phyloP scores from a whole-genome alignment of 257 asterid genomes.

The Forsythia viridissima region DNA sequence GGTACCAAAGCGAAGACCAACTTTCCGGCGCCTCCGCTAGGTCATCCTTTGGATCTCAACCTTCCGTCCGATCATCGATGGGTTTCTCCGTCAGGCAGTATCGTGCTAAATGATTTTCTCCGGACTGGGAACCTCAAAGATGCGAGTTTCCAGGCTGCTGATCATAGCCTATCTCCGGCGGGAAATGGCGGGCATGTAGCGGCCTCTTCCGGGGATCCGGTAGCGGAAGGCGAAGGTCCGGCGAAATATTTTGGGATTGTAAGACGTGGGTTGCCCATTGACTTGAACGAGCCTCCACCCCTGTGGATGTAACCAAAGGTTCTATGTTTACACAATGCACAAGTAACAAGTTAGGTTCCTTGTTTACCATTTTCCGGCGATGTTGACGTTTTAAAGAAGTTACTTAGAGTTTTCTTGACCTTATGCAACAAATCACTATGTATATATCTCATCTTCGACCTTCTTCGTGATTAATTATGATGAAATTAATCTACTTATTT shows the following conservation, averaged over 20 bases:
- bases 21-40: slow-evolving; percentile 53
- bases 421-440: not conserved
- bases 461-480: not conserved
- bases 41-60: slow-evolving; percentile 64
- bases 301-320: slow-evolving; percentile 55
- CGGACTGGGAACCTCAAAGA: slow-evolving; percentile 51
- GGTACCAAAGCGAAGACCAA: slow-evolving; percentile 93
- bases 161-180: not conserved
- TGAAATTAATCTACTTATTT: not conserved
- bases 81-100: slow-evolving; percentile 51
- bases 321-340: not conserved
- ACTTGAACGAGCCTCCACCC: slow-evolving; percentile 95
- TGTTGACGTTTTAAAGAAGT: slow-evolving; percentile 10
- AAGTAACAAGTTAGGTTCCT: not conserved
- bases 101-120: slow-evolving; percentile 59
- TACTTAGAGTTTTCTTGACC: not conserved
- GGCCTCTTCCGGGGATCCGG: slow-evolving; percentile 33
- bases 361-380: slow-evolving; percentile 17
- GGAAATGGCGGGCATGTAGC: slow-evolving; percentile 27
- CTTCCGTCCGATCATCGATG: slow-evolving; percentile 66
- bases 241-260: slow-evolving; percentile 65
- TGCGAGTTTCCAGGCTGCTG: not conserved
- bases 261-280: slow-evolving; percentile 82
- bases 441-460: slow-evolving; percentile 28
- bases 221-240: slow-evolving; percentile 36